Evolutionary conservation across 352 stramenopile genomes (phyloP).

Genomic region (Phytopythium ostracodes): DNA sequence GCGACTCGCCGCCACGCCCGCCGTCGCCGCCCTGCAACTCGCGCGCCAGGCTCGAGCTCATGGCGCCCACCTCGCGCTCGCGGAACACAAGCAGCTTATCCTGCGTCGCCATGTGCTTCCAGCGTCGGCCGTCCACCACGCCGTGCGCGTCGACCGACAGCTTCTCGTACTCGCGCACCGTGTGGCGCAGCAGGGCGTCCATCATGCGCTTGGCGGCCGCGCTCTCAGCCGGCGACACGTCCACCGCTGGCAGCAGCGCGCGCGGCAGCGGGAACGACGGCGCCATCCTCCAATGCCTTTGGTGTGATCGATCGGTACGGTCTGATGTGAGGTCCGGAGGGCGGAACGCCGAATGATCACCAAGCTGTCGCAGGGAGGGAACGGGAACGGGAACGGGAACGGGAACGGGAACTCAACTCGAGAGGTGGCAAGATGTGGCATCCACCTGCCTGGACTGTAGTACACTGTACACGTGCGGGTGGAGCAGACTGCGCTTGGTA

Average conservation of each 20-base stretch:
- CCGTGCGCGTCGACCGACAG: constrained; percentile 28
- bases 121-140: constrained; percentile 32
- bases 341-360: constrained; percentile 5
- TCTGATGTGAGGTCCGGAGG: not conserved
- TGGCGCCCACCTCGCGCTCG: constrained; percentile 27
- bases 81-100: constrained; percentile 49
- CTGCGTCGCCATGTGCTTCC: constrained; percentile 37
- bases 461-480: too few species aligned
- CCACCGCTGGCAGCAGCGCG: constrained; percentile 35
- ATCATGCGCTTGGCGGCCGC: constrained; percentile 33
- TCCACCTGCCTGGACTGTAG: too few species aligned
- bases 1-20: constrained; percentile 8
- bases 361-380: not conserved
- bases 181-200: constrained; percentile 35
- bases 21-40: constrained; percentile 13
- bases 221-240: constrained; percentile 33
- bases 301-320: not conserved
- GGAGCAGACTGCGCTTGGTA: not conserved
- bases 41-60: constrained; percentile 19
- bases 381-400: not conserved
- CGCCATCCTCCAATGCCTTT: constrained; percentile 13
- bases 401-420: not conserved
- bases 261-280: constrained; percentile 47
- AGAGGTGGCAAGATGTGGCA: not conserved
- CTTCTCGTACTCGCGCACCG: constrained; percentile 42